A percentile compares a stretch with the other conserved stretches of the same genome.
Evolutionary conservation across 768 basidiomycete species (phyloP).

Genomic region (Tylopilus balloui): DNA sequence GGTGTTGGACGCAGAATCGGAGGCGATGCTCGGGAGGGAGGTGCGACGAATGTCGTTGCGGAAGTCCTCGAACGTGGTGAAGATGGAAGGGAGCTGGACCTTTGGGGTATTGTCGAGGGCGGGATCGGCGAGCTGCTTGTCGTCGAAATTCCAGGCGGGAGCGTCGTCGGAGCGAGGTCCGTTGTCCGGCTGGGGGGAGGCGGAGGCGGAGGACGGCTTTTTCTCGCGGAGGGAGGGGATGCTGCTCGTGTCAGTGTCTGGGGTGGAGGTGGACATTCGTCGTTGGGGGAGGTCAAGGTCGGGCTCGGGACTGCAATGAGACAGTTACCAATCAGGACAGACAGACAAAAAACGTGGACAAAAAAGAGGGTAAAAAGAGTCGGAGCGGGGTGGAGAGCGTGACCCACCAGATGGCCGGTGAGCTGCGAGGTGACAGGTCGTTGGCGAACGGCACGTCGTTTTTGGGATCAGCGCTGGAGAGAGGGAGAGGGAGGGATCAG

Average conservation of each 20-base stretch:
- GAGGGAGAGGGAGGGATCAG: conserved; percentile 15
- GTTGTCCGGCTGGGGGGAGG: conserved; percentile 43
- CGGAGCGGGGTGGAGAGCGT: conserved; percentile 12
- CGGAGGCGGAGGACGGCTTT: conserved; percentile 51
- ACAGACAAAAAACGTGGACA: conserved; percentile 9
- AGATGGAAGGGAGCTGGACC: conserved; percentile 73
- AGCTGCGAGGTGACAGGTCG: conserved; percentile 45
- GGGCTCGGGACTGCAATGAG: conserved; percentile 35
- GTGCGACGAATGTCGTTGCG: conserved; percentile 54
- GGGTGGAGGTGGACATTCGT: conserved; percentile 76
- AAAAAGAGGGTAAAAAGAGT: conserved; percentile 10
- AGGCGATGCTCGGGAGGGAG: conserved; percentile 57
- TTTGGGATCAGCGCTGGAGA: conserved; percentile 38
- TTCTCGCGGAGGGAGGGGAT: conserved; percentile 58
- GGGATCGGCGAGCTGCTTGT: conserved; percentile 41
- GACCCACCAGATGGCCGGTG: conserved; percentile 46
- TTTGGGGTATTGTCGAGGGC: conserved; percentile 40
- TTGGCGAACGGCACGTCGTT: conserved; percentile 39
- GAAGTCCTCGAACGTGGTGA: conserved; percentile 62
- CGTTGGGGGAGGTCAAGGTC: conserved; percentile 53
- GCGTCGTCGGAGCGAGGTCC: conserved; percentile 37
- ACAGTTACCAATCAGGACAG: conserved; percentile 12
- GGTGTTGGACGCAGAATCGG: conserved; percentile 38
- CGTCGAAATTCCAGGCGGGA: conserved; percentile 27
- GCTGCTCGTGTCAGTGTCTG: conserved; percentile 57